Conservation (phyloP, 116 monocot species). For the Cymodocea nodosa region DNA sequence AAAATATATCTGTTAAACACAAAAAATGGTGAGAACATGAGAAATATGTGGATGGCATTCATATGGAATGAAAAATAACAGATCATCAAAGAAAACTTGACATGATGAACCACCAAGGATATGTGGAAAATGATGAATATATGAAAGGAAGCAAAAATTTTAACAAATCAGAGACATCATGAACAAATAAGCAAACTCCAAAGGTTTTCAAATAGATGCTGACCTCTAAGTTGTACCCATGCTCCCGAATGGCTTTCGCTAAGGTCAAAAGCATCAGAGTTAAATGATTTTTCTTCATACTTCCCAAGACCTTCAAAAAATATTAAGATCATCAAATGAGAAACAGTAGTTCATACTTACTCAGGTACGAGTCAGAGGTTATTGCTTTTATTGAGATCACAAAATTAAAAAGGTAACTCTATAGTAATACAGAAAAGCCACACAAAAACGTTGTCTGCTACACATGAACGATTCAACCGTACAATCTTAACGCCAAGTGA, state of each 20-base stretch:
- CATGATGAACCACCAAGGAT: background rate
- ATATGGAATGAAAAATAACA: too few species aligned
- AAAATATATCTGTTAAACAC: too few species aligned
- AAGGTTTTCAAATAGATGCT: constrained; percentile 9
- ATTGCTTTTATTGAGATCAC: background rate
- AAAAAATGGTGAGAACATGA: too few species aligned
- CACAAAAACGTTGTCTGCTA: too few species aligned
- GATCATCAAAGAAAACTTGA: too few species aligned
- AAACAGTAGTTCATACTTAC: background rate
- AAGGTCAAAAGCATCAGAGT: constrained; percentile 66
- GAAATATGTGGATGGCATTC: too few species aligned
- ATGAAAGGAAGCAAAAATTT: background rate
- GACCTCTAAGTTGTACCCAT: constrained; percentile 64
- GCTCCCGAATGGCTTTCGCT: constrained; percentile 38
- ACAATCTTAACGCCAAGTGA: too few species aligned
- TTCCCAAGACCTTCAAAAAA: constrained; percentile 44
- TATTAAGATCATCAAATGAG: background rate
- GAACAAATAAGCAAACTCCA: background rate
- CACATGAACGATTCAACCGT: too few species aligned
- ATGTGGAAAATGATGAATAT: background rate
- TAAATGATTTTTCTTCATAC: constrained; percentile 35
- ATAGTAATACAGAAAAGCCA: too few species aligned
- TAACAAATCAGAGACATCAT: background rate
- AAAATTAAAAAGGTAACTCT: too few species aligned
- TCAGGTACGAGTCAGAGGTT: background rate